Evolutionary conservation across 257 asterid species (phyloP).

Genomic region (Gynochthodes officinalis): DNA sequence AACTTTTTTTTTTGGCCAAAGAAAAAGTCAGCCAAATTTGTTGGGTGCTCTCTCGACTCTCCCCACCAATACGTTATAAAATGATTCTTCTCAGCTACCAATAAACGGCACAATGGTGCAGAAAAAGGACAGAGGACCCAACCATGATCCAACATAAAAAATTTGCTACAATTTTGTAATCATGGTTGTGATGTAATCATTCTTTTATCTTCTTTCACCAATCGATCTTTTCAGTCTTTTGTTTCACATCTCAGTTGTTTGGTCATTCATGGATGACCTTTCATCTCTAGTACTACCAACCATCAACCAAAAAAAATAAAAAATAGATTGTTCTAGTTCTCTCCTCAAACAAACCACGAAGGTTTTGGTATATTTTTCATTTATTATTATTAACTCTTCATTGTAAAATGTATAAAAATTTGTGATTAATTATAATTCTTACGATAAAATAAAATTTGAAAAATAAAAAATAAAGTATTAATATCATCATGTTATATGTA

Average conservation of each 20-base stretch:
- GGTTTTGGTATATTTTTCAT: background rate
- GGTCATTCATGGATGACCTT: background rate
- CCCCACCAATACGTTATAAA: background rate
- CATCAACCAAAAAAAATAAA: too few relatives aligned
- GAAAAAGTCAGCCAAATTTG: too few relatives aligned
- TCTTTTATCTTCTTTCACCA: slow-evolving; percentile 11
- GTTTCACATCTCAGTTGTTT: background rate
- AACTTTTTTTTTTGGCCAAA: too few relatives aligned
- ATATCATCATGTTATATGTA: too few relatives aligned
- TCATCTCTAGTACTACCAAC: background rate
- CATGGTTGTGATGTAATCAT: background rate
- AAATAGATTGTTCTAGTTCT: background rate
- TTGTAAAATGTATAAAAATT: too few relatives aligned
- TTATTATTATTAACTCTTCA: too few relatives aligned
- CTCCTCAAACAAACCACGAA: background rate
- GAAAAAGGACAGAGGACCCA: slow-evolving; percentile 29
- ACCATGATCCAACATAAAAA: slow-evolving; percentile 5
- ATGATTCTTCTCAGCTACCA: slow-evolving; percentile 12
- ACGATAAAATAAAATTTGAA: too few relatives aligned
- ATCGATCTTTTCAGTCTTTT: slow-evolving; percentile 1
- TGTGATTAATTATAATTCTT: too few relatives aligned
- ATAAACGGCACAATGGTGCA: slow-evolving; percentile 21
- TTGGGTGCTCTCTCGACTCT: background rate
- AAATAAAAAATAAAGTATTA: too few relatives aligned
- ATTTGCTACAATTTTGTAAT: slow-evolving; percentile 12